Evolutionary conservation across 2,329 filamentous ascomycete species (phyloP).

Genomic region (Cylindrodendrum hubeiense): DNA sequence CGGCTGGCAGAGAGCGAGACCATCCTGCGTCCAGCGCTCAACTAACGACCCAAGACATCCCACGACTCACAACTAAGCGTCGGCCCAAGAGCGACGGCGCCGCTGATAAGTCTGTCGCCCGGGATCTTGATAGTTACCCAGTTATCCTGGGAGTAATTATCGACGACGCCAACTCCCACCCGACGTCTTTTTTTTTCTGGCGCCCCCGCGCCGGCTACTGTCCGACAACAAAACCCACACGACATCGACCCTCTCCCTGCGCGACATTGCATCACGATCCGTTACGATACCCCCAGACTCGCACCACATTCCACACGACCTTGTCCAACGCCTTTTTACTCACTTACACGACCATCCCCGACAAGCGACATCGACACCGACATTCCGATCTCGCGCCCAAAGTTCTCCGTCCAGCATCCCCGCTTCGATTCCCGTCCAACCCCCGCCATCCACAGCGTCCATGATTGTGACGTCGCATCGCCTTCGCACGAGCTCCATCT

Average conservation of each 20-base stretch:
- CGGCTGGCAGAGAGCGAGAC: slow-evolving; percentile 26
- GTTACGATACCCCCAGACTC: slow-evolving; percentile 27
- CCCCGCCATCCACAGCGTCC: slow-evolving; percentile 54
- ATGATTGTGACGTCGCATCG: slow-evolving; percentile 63
- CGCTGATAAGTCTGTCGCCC: slow-evolving; percentile 25
- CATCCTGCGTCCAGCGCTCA: slow-evolving; percentile 16
- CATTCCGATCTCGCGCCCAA: slow-evolving; percentile 25
- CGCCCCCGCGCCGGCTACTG: background rate
- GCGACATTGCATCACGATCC: slow-evolving; percentile 35
- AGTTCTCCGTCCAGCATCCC: slow-evolving; percentile 28
- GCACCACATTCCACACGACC: slow-evolving; percentile 14
- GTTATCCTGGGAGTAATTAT: slow-evolving; percentile 29
- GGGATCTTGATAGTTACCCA: slow-evolving; percentile 34
- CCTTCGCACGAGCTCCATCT: slow-evolving; percentile 59
- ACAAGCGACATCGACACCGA: slow-evolving; percentile 12
- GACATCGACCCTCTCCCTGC: slow-evolving; percentile 15
- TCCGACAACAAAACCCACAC: slow-evolving; percentile 2
- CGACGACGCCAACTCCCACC: slow-evolving; percentile 28
- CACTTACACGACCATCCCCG: slow-evolving; percentile 34
- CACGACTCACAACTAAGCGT: slow-evolving; percentile 27
- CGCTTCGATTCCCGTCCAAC: slow-evolving; percentile 23
- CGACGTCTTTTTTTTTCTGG: slow-evolving; percentile 25
- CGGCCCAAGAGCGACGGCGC: slow-evolving; percentile 35
- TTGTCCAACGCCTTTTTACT: slow-evolving; percentile 11
- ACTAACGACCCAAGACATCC: slow-evolving; percentile 25